phyloP scores from a whole-genome alignment of 306 rosid genomes.

The Ormosia emarginata region DNA sequence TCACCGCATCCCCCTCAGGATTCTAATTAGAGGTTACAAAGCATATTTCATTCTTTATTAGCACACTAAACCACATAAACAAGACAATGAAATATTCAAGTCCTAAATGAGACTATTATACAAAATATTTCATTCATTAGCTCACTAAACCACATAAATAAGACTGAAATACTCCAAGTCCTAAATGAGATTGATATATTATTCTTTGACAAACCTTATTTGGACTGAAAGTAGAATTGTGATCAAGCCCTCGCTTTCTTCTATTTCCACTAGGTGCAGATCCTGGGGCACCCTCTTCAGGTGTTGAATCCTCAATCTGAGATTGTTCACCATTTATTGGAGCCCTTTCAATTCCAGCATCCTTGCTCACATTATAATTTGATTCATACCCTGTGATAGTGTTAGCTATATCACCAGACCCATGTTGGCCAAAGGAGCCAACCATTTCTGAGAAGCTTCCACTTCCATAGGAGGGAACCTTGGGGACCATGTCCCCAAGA shows the following conservation, averaged over 20 bases:
- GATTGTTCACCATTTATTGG: conserved; percentile 47
- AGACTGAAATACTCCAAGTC: background rate
- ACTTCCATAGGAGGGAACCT: conserved; percentile 67
- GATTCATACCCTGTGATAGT: conserved; percentile 45
- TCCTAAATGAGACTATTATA: conserved; percentile 9
- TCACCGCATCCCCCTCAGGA: conserved; percentile 57
- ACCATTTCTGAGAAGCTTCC: conserved; percentile 77
- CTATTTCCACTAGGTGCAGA: conserved; percentile 59
- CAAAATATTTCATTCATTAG: conserved; percentile 18
- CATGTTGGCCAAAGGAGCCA: conserved; percentile 56
- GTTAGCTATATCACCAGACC: conserved; percentile 49
- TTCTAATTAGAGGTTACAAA: conserved; percentile 42
- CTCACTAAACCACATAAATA: conserved; percentile 19
- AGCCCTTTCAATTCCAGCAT: conserved; percentile 40
- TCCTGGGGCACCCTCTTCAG: conserved; percentile 57
- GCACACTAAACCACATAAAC: conserved; percentile 20
- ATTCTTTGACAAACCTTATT: conserved; percentile 53
- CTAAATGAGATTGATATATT: background rate
- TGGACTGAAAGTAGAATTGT: conserved; percentile 52
- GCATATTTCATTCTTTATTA: conserved; percentile 33
- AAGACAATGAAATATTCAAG: conserved; percentile 3
- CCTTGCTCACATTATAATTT: conserved; percentile 50
- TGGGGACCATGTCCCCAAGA: conserved; percentile 57
- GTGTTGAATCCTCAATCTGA: conserved; percentile 43
- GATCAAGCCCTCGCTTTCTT: conserved; percentile 67